Base-by-base conservation (phyloP, 2,329 filamentous ascomycete genomes). In the Trichophyton rubrum region DNA sequence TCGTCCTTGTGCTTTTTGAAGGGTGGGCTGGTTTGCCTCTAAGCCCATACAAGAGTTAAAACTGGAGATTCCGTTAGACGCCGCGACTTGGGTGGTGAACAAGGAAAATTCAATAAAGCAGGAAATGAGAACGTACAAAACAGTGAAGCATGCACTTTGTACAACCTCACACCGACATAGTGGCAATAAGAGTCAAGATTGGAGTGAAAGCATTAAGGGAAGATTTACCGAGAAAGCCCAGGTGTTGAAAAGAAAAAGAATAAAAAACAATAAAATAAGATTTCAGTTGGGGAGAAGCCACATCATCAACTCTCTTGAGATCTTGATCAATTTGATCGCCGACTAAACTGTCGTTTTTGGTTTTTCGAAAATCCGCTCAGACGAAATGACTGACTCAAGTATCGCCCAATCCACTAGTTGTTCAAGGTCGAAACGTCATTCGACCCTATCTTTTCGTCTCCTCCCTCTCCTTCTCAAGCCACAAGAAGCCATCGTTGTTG, bases 121-220 rank as follows among this genome's bases (percentile, higher is more conserved):
- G 22, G 40, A 43, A 41, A 41, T 57, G 27, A 38, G 22, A 24
- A 57, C 33, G 33, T 41, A 41, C 33, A 57, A 57, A 57, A 40
- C 22, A 27, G 30, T 40, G 55, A 57, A 41, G 55, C 55, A 24
- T 57, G 22, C 27, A 15, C 22, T 49, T 49, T 20, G 55, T 41
- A 57, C 55, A 57, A 57, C 55, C 35, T 57, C 40, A 57, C 55
- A 57, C 55, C 55, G 55, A 57, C 55, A 57, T 24, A 17, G 55
- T 57, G 55, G 55, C 55, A 43, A 55, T 55, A 20, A 20, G 33
- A 43, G 55, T 57, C 35, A 41, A 57, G 33, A 41, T 38, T 56
- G 15, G 4, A 17, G n/a, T 30, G 27, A 30, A 7, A 30, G 40
- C n/a, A 27, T 49, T 9, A 22, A 24, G 45, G 15, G 49, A 55